Conservation (phyloP, 768 basidiomycete species). For the Psilocybe cyanescens region DNA sequence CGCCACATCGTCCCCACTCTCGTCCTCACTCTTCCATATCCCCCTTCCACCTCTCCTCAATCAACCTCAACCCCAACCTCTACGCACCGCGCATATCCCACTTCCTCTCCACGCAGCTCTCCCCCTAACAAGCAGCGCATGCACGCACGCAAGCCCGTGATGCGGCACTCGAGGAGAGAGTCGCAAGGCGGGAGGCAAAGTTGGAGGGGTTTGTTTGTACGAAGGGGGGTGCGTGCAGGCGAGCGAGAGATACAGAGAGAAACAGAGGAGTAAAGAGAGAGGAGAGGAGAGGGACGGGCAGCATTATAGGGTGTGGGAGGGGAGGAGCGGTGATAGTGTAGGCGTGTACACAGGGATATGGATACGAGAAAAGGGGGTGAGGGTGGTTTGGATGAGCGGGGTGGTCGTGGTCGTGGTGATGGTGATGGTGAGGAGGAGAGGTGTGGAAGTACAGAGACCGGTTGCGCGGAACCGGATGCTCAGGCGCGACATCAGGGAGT, state of each 20-base stretch:
- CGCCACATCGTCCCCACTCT: no score
- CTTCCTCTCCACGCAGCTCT: conserved; percentile 46
- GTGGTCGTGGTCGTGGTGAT: background rate
- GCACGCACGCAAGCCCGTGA: conserved; percentile 42
- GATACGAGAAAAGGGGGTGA: no score
- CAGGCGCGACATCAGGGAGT: conserved; percentile 46
- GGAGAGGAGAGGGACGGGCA: no score
- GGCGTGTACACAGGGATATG: no score
- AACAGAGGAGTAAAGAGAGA: no score
- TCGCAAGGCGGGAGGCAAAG: conserved; percentile 62
- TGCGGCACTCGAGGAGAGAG: conserved; percentile 50
- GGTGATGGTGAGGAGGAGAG: background rate
- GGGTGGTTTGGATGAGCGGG: background rate
- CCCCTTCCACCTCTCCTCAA: background rate
- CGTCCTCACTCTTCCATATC: no score
- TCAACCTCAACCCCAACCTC: background rate
- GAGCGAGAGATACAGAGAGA: no score
- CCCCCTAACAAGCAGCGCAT: conserved; percentile 48
- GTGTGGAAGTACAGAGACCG: conserved; percentile 6
- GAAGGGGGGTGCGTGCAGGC: no score
- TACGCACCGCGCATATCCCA: conserved; percentile 39
- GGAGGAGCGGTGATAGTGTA: no score
- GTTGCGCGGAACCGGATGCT: conserved; percentile 44
- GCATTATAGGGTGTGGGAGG: no score
- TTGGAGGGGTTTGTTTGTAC: conserved; percentile 38